A percentile compares a stretch with the other conserved stretches of the same genome.
Conservation (phyloP, 768 basidiomycete genomes). For the Podaxis mareebaensis region DNA sequence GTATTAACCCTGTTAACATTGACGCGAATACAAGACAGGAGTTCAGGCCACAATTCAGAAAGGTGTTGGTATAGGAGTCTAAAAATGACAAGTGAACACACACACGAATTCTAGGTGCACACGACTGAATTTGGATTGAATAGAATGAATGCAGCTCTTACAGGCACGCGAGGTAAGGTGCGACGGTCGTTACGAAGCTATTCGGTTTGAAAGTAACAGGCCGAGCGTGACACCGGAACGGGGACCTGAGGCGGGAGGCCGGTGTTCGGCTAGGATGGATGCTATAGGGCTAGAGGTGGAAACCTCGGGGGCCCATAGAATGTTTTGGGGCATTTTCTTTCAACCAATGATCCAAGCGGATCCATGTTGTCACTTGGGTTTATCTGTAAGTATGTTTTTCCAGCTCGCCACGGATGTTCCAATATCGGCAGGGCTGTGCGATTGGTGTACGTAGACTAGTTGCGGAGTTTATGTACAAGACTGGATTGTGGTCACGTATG, state of each 20-base stretch:
- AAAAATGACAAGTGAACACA: background rate
- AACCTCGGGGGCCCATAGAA: background rate
- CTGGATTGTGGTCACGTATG: background rate
- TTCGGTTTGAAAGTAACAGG: background rate
- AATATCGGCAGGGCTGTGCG: background rate
- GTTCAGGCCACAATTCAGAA: background rate
- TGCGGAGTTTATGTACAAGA: slow-evolving; percentile 4
- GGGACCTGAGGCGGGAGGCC: background rate
- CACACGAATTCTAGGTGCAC: background rate
- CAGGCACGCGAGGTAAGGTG: slow-evolving; percentile 2
- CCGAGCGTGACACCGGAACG: background rate
- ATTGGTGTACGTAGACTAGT: background rate
- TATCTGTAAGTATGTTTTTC: background rate
- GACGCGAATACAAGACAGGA: background rate
- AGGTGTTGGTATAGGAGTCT: background rate
- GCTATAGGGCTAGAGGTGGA: background rate
- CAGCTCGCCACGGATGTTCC: background rate
- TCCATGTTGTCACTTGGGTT: background rate
- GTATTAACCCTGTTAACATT: background rate
- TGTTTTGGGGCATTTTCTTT: background rate
- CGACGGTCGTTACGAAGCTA: background rate
- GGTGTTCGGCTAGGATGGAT: background rate
- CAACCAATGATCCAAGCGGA: background rate
- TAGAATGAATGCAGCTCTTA: background rate
- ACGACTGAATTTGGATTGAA: background rate